phyloP scores from a whole-genome alignment of 352 stramenopile genomes.

The Phytophthora rubi region DNA sequence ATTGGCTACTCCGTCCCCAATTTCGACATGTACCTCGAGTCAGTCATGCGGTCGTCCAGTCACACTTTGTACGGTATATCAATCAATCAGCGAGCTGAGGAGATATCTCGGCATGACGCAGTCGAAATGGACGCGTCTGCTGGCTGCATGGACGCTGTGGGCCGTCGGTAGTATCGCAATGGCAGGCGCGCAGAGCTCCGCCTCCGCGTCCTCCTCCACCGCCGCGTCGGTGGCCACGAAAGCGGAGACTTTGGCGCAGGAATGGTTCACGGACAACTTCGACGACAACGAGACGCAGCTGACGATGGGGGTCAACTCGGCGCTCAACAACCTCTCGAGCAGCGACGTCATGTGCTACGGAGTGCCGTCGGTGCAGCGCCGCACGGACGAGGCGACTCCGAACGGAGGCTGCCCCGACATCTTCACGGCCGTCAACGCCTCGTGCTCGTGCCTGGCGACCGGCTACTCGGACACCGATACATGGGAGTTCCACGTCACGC shows the following conservation, averaged over 20 bases:
- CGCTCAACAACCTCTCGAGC: constrained; percentile 32
- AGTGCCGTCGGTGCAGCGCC: constrained; percentile 33
- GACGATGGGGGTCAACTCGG: constrained; percentile 35
- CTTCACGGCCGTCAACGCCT: constrained; percentile 36
- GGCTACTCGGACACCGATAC: constrained; percentile 25
- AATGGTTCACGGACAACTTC: constrained; percentile 44
- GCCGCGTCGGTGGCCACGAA: constrained; percentile 11
- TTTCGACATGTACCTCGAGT: constrained; percentile 4
- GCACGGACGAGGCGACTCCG: constrained; percentile 16
- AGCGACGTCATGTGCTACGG: constrained; percentile 32
- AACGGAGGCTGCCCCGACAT: constrained; percentile 38
- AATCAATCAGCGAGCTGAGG: constrained; percentile 4
- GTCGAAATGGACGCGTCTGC: constrained; percentile 5
- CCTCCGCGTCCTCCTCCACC: constrained; percentile 13
- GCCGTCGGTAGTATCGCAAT: not conserved
- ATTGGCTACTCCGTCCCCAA: not conserved
- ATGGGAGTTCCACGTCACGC: constrained; percentile 36
- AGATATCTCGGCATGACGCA: constrained; percentile 18
- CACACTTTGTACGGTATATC: not conserved
- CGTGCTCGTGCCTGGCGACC: constrained; percentile 35
- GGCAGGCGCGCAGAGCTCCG: constrained; percentile 15
- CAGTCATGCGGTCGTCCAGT: not conserved
- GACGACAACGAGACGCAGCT: constrained; percentile 40
- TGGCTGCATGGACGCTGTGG: not conserved
- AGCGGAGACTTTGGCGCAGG: constrained; percentile 26